Base-by-base conservation (phyloP, 768 basidiomycete genomes). In the Psilocybe subaeruginosa region DNA sequence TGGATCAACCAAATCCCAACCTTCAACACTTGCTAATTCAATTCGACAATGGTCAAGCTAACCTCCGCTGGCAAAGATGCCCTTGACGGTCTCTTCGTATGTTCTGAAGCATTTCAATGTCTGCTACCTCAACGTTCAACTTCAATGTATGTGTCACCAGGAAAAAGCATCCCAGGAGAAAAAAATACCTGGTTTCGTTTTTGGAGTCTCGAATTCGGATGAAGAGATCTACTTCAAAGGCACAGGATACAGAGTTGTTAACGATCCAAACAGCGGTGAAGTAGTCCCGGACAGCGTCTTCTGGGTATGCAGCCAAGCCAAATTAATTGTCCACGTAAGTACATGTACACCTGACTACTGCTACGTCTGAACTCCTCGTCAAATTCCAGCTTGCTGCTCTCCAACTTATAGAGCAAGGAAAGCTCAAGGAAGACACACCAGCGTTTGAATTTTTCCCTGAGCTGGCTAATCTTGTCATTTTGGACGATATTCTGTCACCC, bases 281-380 rank as follows among this genome's bases (percentile, higher is more conserved):
- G 60, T 77, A 8, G 58, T 64, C 47, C 52, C 67, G 11, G 72
- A 76, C 54, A 70, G 69, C n/a, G 56, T 76, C 33, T 9, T 31
- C 58, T 76, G 75, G 74, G 64, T 78, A 2, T 75, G 74, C 61
- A 77, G 77, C 52, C 70, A 73, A 17, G 17, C 74, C 6, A 77
- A 77, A 56, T 59, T 76, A 46, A 61, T 76, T 31, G 67, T 70
- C 8, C 39, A 49, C 31, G 77, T 74, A 54, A n/a, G 73, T 64
- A 17, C n/a, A 17, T 45, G 6, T 23, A 23, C 23, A 23, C 19
- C n/a, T 30, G 29, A 41, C 23, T 37, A 23, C 23, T 23, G 23
- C 23, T 23, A 23, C 23, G 23, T 23, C 23, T 39, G 17, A 27
- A 23, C 23, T 54, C 49, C 30, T 31, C 8, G 1, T 46, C 23